Evolutionary conservation across 2,329 filamentous ascomycete species (phyloP).

Genomic region (Cercospora sp.): DNA sequence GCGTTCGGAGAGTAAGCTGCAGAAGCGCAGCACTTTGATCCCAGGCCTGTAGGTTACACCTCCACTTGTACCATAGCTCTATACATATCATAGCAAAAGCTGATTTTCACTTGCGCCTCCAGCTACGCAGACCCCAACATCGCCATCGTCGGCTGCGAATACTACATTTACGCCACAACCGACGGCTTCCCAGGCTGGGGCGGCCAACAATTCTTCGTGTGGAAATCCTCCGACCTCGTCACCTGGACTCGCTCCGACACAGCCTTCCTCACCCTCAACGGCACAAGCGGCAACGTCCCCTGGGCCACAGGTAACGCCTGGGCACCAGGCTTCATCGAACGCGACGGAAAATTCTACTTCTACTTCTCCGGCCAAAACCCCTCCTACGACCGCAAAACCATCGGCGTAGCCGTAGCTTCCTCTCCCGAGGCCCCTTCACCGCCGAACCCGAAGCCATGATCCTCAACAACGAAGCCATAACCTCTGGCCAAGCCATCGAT

Average conservation of each 20-base stretch:
- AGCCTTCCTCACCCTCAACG: constrained; percentile 51
- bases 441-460: constrained; percentile 34
- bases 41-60: constrained; percentile 23
- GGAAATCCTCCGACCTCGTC: constrained; percentile 50
- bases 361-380: constrained; percentile 38
- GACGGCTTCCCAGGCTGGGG: constrained; percentile 51
- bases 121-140: constrained; percentile 51
- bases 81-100: not conserved
- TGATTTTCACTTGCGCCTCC: not conserved
- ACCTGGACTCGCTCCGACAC: constrained; percentile 46
- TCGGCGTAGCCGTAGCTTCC: constrained; percentile 33
- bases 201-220: constrained; percentile 51
- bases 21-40: constrained; percentile 22
- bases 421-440: constrained; percentile 34
- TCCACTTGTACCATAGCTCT: not conserved
- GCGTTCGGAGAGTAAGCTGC: constrained; percentile 11
- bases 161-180: constrained; percentile 53
- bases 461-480: constrained; percentile 32
- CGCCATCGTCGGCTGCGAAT: constrained; percentile 46
- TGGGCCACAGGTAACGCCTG: constrained; percentile 44
- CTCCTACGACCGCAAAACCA: constrained; percentile 34
- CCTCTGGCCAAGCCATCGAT: constrained; percentile 34
- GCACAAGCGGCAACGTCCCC: constrained; percentile 46
- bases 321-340: constrained; percentile 34
- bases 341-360: constrained; percentile 35